Evolutionary conservation across 257 asterid species (phyloP), one percentile per base, ranked within the genome.

Genomic region (Petunia secreta): DNA sequence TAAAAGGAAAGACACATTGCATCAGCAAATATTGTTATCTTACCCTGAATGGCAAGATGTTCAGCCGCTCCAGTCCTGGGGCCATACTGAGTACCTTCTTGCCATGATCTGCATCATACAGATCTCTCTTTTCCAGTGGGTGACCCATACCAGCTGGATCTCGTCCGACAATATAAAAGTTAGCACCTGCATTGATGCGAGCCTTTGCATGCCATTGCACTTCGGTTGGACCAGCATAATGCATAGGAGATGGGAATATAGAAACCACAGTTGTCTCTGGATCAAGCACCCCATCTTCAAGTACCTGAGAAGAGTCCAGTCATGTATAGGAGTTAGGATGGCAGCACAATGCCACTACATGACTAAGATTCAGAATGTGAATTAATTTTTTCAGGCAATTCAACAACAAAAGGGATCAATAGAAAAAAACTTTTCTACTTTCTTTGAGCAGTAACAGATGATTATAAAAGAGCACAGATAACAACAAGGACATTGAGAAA

Each of bases 241-340:
- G 97, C 98, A 94, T 94, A 5, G 98, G 97, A 1, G 98, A 94
- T 8, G 98, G 98, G 84, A 94, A 94, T 87, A 94, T 92, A n/a
- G 98, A 91, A 16, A 94, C 97, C 5, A 94, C 94, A 3, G 98
- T 90, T 5, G 97, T 94, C n/a, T n/a, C n/a, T n/a, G n/a, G n/a
- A n/a, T n/a, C n/a, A n/a, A n/a, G n/a, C n/a, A n/a, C n/a, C n/a
- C 82, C 96, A 83, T 91, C 98, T 87, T 92, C 96, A 2, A 93
- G 97, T 71, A 92, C 98, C 98, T 93, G 62, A 39, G 80, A 54
- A n/a, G 38, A 25, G 63, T 54, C 0, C 6, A 1, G 10, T 6
- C 15, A 63, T 8, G 10, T 50, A 8, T 39, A 63, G 34, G 10
- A 8, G 59, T 37, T 38, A 7, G 58, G 25, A n/a, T 10, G 6